Conservation (phyloP, 345 rosid species). For the Dovyalis caffra region DNA sequence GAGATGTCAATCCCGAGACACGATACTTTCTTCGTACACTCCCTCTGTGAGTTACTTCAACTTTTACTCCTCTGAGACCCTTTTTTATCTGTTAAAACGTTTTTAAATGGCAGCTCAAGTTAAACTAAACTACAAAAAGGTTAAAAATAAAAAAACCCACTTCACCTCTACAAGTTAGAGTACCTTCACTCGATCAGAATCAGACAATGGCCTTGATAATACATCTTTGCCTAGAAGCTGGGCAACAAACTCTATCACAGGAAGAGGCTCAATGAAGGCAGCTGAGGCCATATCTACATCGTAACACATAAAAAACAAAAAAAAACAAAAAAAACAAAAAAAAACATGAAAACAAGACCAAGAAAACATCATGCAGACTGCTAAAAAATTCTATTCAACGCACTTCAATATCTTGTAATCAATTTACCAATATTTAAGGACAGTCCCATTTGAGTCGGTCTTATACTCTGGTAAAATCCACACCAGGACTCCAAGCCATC, state of each 20-base stretch:
- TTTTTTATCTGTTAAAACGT: slow-evolving; percentile 61
- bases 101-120: slow-evolving; percentile 1
- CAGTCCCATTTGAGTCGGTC: slow-evolving; percentile 98
- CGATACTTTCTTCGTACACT: slow-evolving; percentile 92
- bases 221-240: slow-evolving; percentile 89
- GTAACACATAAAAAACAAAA: background rate
- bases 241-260: slow-evolving; percentile 88
- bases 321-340: background rate
- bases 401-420: slow-evolving; percentile 2
- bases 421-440: slow-evolving; percentile 82
- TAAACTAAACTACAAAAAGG: slow-evolving; percentile 9
- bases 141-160: background rate
- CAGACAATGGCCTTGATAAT: slow-evolving; percentile 71
- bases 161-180: background rate
- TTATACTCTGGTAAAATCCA: slow-evolving; percentile 93
- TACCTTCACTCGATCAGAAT: slow-evolving; percentile 95
- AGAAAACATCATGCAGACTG: slow-evolving; percentile 3
- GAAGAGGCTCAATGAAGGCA: slow-evolving; percentile 98
- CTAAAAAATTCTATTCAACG: background rate
- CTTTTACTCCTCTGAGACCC: slow-evolving; percentile 96
- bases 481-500: slow-evolving; percentile 99
- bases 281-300: slow-evolving; percentile 91
- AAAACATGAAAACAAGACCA: background rate
- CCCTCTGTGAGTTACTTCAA: slow-evolving; percentile 94
- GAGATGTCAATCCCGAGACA: slow-evolving; percentile 96